Percentiles rank a stretch among this genome's conserved stretches.
Evolutionary conservation across 108 stramenopile species (phyloP).

Genomic region (Poteriospumella lacustris): DNA sequence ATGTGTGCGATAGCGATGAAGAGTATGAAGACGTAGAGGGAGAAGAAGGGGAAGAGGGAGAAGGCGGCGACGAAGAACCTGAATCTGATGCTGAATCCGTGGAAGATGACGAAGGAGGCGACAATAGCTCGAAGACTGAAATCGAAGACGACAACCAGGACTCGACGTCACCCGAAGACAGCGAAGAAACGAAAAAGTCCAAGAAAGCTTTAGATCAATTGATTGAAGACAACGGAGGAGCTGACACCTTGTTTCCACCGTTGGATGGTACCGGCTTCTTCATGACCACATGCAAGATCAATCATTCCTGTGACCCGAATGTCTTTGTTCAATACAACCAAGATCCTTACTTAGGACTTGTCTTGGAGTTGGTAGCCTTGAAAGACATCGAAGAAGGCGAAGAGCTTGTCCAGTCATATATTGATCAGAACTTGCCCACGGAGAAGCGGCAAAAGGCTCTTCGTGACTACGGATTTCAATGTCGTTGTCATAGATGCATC

Average conservation of each 20-base stretch:
- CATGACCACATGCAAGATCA: constrained; percentile 69
- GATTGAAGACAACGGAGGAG: background rate
- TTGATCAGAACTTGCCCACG: constrained; percentile 46
- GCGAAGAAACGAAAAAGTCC: background rate
- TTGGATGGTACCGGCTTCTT: constrained; percentile 79
- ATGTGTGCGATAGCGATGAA: no score
- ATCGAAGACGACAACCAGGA: background rate
- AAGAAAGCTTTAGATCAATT: background rate
- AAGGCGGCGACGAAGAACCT: constrained; percentile 28
- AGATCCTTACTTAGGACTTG: constrained; percentile 46
- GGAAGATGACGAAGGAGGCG: background rate
- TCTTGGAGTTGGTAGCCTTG: constrained; percentile 58
- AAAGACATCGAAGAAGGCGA: constrained; percentile 62
- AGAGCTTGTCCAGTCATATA: constrained; percentile 74
- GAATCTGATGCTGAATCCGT: background rate
- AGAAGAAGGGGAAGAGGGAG: constrained; percentile 24
- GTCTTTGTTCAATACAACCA: constrained; percentile 54
- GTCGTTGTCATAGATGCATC: constrained; percentile 59
- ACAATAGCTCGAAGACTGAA: constrained; percentile 4
- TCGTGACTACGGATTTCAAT: constrained; percentile 71
- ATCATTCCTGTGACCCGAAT: constrained; percentile 73
- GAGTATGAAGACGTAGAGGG: constrained; percentile 28
- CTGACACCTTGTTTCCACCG: constrained; percentile 56
- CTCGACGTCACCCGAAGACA: background rate
- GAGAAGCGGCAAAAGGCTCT: constrained; percentile 54